Conservation (phyloP, 169 alveolate species). For the Perkinsus chesapeaki region DNA sequence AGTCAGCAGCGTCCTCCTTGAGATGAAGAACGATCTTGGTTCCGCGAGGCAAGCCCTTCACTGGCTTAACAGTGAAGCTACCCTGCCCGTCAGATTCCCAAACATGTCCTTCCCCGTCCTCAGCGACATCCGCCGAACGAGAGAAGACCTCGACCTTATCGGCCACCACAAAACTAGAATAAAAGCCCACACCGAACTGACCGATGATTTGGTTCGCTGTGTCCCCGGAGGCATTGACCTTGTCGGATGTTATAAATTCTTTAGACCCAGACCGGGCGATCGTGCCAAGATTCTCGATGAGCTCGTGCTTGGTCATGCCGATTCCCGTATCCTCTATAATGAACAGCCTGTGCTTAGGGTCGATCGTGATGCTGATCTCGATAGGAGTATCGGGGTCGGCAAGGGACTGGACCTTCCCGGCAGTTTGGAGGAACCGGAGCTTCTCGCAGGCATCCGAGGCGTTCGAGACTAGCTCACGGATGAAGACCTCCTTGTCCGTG, state of each 20-base stretch:
- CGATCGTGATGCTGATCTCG: slow-evolving; percentile 62
- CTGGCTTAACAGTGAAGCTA: slow-evolving; percentile 40
- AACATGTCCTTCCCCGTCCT: slow-evolving; percentile 68
- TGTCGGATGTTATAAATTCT: slow-evolving; percentile 56
- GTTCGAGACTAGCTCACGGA: slow-evolving; percentile 96
- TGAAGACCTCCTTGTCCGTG: slow-evolving; percentile 89
- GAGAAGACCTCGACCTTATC: slow-evolving; percentile 75
- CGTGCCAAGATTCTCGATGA: slow-evolving; percentile 89
- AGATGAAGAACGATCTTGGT: slow-evolving; percentile 79
- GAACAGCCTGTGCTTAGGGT: slow-evolving; percentile 61
- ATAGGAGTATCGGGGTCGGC: slow-evolving; percentile 17
- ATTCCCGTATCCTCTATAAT: slow-evolving; percentile 83
- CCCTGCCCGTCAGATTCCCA: slow-evolving; percentile 62
- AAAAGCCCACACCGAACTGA: slow-evolving; percentile 85
- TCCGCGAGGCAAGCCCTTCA: slow-evolving; percentile 65
- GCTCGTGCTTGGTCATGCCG: slow-evolving; percentile 90
- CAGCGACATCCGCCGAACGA: slow-evolving; percentile 52
- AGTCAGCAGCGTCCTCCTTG: slow-evolving; percentile 70
- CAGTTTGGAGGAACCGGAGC: slow-evolving; percentile 71
- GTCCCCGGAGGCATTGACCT: slow-evolving; percentile 20
- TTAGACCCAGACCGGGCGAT: slow-evolving; percentile 97
- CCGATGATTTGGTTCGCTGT: slow-evolving; percentile 71
- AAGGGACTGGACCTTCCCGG: slow-evolving; percentile 20
- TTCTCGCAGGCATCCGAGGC: slow-evolving; percentile 99
- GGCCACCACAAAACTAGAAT: slow-evolving; percentile 81